Base-by-base conservation (phyloP, 1,284 basidiomycete genomes). In the Caloboletus firmus region DNA sequence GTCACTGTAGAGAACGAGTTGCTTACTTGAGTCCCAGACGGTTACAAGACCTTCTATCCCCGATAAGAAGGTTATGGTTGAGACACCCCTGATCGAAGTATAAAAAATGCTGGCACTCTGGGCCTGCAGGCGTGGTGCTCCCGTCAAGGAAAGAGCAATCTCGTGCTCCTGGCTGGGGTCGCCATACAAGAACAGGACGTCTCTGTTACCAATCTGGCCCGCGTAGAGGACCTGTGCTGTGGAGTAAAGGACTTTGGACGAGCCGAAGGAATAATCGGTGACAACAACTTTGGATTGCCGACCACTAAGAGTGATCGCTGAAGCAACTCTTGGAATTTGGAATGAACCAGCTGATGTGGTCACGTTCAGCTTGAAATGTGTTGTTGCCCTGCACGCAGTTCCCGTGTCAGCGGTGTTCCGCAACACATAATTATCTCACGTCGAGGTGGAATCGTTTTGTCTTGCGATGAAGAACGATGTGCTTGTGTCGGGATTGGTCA, bases 391-490 rank as follows among this genome's bases (percentile, higher is more conserved):
- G 57, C 15, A 49, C n/a, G 13, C 4, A 15, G 20, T 35, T 55
- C 11, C 6, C 7, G n/a, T 26, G 28, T 67, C 37, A 62, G 32
- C 10, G 13, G 18, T 32, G 22, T 48, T 45, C 31, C 53, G 34
- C 31, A 30, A 50, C 9, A 39, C 28, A 28, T 44, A 12, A 35
- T 40, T 15, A 6, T n/a, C 83, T 65, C 56, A 89, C 88, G 75
- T 82, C 3, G 86, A 86, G 1, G 80, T 83, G 7, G 87, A 86
- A 64, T 83, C 74, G 4, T 65, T 72, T 60, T 93, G 89, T 9
- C 91, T 77, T 15, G 79, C 77, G 50, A 93, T 78, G 63, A 85
- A 89, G 70, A 91, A 93, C 4, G 79, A 76, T 2, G 86, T 73
- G 4, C 71, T 70, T 0, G 79, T 82, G 56, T 88, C 85, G 0